Base-by-base conservation (phyloP, 176 grass and related monocot species). In the Bolboschoenus planiculmis region DNA sequence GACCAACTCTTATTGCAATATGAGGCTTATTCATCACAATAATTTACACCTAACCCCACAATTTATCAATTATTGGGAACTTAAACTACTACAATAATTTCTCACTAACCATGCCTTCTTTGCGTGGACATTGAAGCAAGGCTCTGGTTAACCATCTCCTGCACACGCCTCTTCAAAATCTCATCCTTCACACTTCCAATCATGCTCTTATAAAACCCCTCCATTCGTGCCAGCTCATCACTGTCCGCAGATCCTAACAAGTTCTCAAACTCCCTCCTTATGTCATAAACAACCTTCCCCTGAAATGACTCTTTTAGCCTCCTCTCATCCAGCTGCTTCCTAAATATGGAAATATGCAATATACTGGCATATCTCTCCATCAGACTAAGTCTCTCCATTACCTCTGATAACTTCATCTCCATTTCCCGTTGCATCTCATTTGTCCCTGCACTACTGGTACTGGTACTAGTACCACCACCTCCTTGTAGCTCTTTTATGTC, bases 261-360 rank as follows among this genome's bases (percentile, higher is more conserved):
- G 70, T 87, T 91, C 80, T 99, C 96, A 80, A 95, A 91, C 72
- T 99, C 96, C 82, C 88, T 95, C 80, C 83, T 93, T 26, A 99
- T 87, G 59, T 99, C 96, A 81, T 95, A 99, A 40, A 93, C 91
- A 7, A 74, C 76, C 78, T 89, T 93, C n/a, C 91, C 89, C 37
- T 93, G 87, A 84, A 95, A 86, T 13, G 84, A 91, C 15, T 87
- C 84, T 10, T 89, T 88, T 72, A 99, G 82, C 1, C 27, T 89
- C 64, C 80, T 80, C 79, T 93, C 96, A 31, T 93, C 92, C 30
- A 99, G 83, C 11, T 84, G 85, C 80, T 99, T 99, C 73, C 89
- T 87, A 66, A 99, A 99, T 68, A 99, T 93, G 34, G 96, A 99
- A 74, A 99, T 87, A 83, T 95, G 96, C 13, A 99, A 89, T 79